phyloP scores from a whole-genome alignment of 352 stramenopile species.

The Globisporangium echinulatum region DNA sequence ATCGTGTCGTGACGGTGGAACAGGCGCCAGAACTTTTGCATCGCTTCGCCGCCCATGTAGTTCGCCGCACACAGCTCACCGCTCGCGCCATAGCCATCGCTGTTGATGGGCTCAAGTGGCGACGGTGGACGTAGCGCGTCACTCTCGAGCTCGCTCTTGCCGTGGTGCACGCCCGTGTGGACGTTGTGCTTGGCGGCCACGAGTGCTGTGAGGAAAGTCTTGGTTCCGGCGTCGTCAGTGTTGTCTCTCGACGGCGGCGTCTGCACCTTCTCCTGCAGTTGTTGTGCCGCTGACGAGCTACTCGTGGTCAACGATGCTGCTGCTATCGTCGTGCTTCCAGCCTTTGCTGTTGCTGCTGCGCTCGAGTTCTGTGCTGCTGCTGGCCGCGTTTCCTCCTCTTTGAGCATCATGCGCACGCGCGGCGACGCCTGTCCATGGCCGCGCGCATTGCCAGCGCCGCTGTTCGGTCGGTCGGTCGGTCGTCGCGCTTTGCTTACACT shows the following conservation, averaged over 20 bases:
- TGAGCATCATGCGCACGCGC: constrained; percentile 15
- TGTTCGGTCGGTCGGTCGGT: constrained; percentile 15
- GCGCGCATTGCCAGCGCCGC: not conserved
- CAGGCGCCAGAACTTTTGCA: constrained; percentile 60
- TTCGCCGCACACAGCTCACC: constrained; percentile 28
- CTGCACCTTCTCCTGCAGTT: not conserved
- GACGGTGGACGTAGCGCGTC: constrained; percentile 44
- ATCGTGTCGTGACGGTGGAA: constrained; percentile 65
- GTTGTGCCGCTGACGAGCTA: too few species aligned
- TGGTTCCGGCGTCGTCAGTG: constrained; percentile 4
- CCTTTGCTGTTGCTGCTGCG: not conserved
- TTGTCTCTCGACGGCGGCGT: not conserved
- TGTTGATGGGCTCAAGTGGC: constrained; percentile 36
- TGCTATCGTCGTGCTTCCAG: not conserved
- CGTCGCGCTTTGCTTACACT: constrained; percentile 14
- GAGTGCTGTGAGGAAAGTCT: constrained; percentile 48
- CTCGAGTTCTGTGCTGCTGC: not conserved
- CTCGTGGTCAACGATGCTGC: not conserved
- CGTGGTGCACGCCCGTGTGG: not conserved
- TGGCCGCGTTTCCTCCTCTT: constrained; percentile 11
- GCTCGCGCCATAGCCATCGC: constrained; percentile 17
- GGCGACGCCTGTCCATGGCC: constrained; percentile 11
- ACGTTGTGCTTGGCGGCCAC: constrained; percentile 16
- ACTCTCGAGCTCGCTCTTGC: not conserved
- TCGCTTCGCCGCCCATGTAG: constrained; percentile 53